Evolutionary conservation across 495 filamentous ascomycete genomes (phyloP).

Genomic region (Talaromyces trachyspermus): DNA sequence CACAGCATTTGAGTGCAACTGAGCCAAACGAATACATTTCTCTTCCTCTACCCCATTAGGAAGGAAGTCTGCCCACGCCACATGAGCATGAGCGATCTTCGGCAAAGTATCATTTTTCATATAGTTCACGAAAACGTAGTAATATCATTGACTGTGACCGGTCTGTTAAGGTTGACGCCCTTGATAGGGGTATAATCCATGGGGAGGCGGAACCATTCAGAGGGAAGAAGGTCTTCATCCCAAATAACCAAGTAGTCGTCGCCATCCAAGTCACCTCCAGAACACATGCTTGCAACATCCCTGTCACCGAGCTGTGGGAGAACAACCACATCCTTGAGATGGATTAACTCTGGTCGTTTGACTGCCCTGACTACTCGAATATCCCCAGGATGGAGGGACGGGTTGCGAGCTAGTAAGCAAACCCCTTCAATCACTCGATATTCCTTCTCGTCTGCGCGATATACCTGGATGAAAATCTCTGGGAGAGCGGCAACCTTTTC

Average conservation of each 20-base stretch:
- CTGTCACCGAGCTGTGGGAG: conserved; percentile 79
- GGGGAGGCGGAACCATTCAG: conserved; percentile 58
- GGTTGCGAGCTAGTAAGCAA: conserved; percentile 84
- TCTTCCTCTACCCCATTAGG: conserved; percentile 55
- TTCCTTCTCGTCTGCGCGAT: conserved; percentile 39
- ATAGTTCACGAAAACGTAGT: conserved; percentile 82
- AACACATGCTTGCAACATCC: conserved; percentile 87
- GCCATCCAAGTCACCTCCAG: conserved; percentile 91
- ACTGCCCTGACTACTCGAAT: conserved; percentile 83
- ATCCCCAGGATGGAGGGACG: conserved; percentile 90
- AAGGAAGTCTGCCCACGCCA: conserved; percentile 65
- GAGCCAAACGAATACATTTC: conserved; percentile 70
- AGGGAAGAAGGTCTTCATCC: conserved; percentile 70
- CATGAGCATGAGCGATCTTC: conserved; percentile 74
- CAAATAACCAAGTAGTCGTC: conserved; percentile 95
- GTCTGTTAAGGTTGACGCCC: conserved; percentile 42
- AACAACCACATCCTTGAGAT: conserved; percentile 79
- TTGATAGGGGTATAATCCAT: conserved; percentile 61
- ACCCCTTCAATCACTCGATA: conserved; percentile 66
- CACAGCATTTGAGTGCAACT: conserved; percentile 82
- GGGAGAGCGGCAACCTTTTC: conserved; percentile 51
- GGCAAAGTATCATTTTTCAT: conserved; percentile 87
- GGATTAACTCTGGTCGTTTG: conserved; percentile 59
- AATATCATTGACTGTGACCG: conserved; percentile 62
- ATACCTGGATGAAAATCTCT: conserved; percentile 83